Conservation (phyloP, 1,139 yeast species). For the Saccharomyces hybrid region DNA sequence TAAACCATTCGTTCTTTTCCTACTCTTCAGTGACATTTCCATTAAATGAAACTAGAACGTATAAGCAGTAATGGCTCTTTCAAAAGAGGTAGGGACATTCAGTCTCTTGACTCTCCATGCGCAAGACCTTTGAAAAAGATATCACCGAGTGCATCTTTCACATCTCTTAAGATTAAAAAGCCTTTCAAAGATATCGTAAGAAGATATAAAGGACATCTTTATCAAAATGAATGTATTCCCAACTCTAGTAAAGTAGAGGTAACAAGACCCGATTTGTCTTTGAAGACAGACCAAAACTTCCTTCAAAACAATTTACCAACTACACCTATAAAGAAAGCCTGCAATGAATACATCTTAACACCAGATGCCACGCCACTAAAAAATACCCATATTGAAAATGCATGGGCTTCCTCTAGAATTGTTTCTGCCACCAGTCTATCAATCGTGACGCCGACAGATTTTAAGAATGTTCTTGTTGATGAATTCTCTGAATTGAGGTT, state of each 20-base stretch:
- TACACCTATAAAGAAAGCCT: background rate
- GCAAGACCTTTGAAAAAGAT: conserved; percentile 8
- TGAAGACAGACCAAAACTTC: background rate
- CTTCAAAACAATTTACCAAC: background rate
- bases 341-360: conserved; percentile 3
- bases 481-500: conserved; percentile 9
- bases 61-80: conserved; percentile 9
- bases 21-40: background rate
- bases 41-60: background rate
- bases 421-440: background rate
- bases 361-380: conserved; percentile 11
- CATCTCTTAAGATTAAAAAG: background rate
- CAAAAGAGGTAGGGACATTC: conserved; percentile 24
- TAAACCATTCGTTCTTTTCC: background rate
- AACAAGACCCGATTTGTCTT: background rate
- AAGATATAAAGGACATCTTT: background rate
- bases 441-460: background rate
- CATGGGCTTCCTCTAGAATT: background rate
- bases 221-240: background rate
- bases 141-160: conserved; percentile 7
- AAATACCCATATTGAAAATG: background rate
- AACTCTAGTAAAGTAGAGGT: background rate
- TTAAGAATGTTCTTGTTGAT: conserved; percentile 2
- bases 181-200: conserved; percentile 3
- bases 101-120: conserved; percentile 5